Evolutionary conservation across 305 asterid species (phyloP).

Genomic region (Striga hermonthica): DNA sequence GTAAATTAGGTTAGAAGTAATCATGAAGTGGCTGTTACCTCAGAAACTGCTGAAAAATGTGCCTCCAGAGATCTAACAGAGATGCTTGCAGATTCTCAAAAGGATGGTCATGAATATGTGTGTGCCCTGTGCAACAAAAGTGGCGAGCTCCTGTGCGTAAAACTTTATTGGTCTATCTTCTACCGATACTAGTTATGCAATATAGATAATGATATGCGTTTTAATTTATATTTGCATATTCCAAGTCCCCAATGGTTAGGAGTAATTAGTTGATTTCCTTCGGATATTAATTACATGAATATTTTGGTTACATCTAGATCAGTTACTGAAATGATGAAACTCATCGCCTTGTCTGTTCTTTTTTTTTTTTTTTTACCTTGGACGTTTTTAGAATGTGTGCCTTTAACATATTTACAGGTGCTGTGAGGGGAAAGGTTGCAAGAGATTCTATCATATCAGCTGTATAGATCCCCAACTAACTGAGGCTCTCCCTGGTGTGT

Average conservation of each 20-base stretch:
- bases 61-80: conserved; percentile 30
- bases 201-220: conserved; percentile 15
- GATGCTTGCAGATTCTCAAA: conserved; percentile 37
- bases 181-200: conserved; percentile 17
- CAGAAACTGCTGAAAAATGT: conserved; percentile 33
- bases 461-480: conserved; percentile 53
- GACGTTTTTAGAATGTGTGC: conserved; percentile 26
- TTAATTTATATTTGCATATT: conserved; percentile 21
- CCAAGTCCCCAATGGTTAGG: conserved; percentile 9
- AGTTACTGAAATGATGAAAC: conserved; percentile 13
- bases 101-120: conserved; percentile 34
- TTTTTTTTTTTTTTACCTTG: conserved; percentile 16
- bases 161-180: conserved; percentile 35
- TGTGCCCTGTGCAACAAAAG: conserved; percentile 53
- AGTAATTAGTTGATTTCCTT: conserved; percentile 5
- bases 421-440: conserved; percentile 62
- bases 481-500: conserved; percentile 49
- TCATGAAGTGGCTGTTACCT: conserved; percentile 46
- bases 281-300: neutral
- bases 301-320: conserved; percentile 14
- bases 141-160: conserved; percentile 79
- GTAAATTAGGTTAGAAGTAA: conserved; percentile 51
- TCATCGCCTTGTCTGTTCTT: conserved; percentile 18
- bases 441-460: conserved; percentile 49
- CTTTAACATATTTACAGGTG: conserved; percentile 42